These are phyloP conservation scores for Leccinum variicolor DNA, from an alignment of 768 basidiomycete genomes.

Conservation along the genomic window DNA sequence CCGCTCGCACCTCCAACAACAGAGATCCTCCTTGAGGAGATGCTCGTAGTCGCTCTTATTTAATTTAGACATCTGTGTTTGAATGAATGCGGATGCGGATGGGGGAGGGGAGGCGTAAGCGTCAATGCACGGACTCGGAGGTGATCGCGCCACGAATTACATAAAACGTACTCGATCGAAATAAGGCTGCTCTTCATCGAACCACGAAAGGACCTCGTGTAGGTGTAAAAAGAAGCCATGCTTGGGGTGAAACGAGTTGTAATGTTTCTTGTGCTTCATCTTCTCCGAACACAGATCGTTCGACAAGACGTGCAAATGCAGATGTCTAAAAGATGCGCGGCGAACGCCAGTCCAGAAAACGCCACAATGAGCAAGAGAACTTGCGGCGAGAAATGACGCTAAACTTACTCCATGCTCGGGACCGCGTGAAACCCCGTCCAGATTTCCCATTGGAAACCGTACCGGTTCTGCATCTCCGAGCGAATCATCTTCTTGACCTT, in stretches of 20 bases:
- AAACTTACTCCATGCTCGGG: constrained; percentile 80
- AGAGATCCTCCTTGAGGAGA: constrained; percentile 62
- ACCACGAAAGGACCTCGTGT: constrained; percentile 78
- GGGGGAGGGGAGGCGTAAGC: background rate
- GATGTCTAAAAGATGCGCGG: constrained; percentile 45
- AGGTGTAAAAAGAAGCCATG: constrained; percentile 81
- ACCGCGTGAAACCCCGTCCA: constrained; percentile 83
- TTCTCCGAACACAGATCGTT: constrained; percentile 65
- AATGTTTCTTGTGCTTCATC: constrained; percentile 87
- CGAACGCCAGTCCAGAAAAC: background rate
- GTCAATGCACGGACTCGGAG: background rate
- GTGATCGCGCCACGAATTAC: background rate
- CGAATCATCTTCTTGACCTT: constrained; percentile 58
- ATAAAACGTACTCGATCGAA: constrained; percentile 44
- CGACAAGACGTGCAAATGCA: constrained; percentile 86
- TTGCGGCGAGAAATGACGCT: background rate
- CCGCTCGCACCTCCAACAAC: constrained; percentile 68
- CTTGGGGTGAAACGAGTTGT: constrained; percentile 86
- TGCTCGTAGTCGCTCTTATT: constrained; percentile 55
- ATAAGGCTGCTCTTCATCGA: constrained; percentile 60
- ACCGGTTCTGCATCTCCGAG: constrained; percentile 75
- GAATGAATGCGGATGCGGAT: background rate
- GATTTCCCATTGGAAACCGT: constrained; percentile 73
- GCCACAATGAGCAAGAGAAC: background rate
- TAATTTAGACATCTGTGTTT: constrained; percentile 49